These are phyloP conservation scores for Xerocomellus amylosporus DNA, from an alignment of 768 basidiomycete genomes.

Conservation along the genomic window DNA sequence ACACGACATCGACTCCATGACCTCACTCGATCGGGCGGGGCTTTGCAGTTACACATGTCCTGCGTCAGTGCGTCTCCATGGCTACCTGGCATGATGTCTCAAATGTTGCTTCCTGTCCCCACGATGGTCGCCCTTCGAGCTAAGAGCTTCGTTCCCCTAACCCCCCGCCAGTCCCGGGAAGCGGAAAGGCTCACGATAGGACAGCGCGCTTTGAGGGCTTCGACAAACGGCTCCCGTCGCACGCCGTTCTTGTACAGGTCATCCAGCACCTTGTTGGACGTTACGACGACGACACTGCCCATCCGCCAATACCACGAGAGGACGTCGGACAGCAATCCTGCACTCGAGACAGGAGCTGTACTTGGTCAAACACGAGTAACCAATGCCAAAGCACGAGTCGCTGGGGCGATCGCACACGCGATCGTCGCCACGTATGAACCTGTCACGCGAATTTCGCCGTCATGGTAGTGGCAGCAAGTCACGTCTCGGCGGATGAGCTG, in stretches of 20 bases:
- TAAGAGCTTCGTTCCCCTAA: background rate
- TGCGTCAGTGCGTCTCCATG: background rate
- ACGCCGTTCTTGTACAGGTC: constrained; percentile 59
- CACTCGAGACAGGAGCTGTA: constrained; percentile 56
- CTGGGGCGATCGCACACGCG: constrained; percentile 43
- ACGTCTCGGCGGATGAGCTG: background rate
- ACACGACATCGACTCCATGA: background rate
- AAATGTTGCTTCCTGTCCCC: background rate
- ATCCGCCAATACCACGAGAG: constrained; percentile 63
- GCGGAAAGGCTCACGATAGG: constrained; percentile 32
- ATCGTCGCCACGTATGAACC: constrained; percentile 17
- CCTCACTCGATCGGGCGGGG: too few relatives aligned
- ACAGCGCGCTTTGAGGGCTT: constrained; percentile 34
- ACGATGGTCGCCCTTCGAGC: background rate
- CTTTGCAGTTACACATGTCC: background rate
- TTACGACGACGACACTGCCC: constrained; percentile 51
- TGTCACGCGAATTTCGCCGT: constrained; percentile 21
- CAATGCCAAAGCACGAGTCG: constrained; percentile 46
- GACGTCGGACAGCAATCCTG: constrained; percentile 48
- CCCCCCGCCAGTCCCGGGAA: constrained; percentile 44
- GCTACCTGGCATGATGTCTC: background rate
- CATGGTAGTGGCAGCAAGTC: constrained; percentile 24
- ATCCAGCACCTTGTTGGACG: constrained; percentile 51
- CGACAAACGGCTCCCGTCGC: constrained; percentile 33
- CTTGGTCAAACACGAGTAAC: constrained; percentile 52